Percentiles rank a stretch among this genome's conserved stretches.
These are phyloP conservation scores for Eragrostis tef DNA, from an alignment of 202 grass and related monocot species.

Conservation along the genomic window DNA sequence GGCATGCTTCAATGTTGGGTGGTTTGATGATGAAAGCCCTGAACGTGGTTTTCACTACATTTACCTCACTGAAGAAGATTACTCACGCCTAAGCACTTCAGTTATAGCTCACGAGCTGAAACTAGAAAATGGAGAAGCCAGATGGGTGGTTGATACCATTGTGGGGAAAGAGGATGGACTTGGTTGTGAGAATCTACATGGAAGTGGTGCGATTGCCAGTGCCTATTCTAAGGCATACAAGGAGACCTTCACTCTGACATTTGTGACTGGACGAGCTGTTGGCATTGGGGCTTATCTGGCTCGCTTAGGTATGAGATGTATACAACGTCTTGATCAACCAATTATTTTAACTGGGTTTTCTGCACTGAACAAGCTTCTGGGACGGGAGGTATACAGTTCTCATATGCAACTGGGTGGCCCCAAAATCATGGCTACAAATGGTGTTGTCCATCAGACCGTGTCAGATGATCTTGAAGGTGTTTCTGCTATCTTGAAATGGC, in stretches of 20 bases:
- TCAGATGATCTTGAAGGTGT: constrained; percentile 97
- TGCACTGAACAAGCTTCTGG: constrained; percentile 93
- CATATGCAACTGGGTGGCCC: constrained; percentile 99
- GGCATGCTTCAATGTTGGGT: constrained; percentile 89
- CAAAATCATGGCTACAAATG: constrained; percentile 99
- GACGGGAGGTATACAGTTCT: constrained; percentile 95
- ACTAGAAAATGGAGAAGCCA: constrained; percentile 77
- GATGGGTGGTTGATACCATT: constrained; percentile 95
- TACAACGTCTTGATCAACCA: constrained; percentile 94
- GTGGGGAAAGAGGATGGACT: constrained; percentile 92
- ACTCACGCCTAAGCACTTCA: constrained; percentile 66
- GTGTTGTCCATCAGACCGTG: constrained; percentile 93
- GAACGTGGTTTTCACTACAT: constrained; percentile 96
- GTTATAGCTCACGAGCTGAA: constrained; percentile 92
- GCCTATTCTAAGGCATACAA: constrained; percentile 93
- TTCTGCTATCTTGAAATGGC: constrained; percentile 94
- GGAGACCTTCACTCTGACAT: constrained; percentile 95
- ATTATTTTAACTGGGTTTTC: constrained; percentile 96
- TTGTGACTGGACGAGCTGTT: constrained; percentile 91
- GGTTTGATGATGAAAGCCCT: constrained; percentile 82
- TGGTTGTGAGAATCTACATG: constrained; percentile 90
- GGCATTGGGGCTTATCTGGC: constrained; percentile 98
- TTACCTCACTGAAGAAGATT: constrained; percentile 86
- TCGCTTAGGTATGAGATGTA: constrained; percentile 95
- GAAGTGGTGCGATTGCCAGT: constrained; percentile 94